Evolutionary conservation across 495 filamentous ascomycete species (phyloP).

Genomic region (Eremomyces bilateralis): DNA sequence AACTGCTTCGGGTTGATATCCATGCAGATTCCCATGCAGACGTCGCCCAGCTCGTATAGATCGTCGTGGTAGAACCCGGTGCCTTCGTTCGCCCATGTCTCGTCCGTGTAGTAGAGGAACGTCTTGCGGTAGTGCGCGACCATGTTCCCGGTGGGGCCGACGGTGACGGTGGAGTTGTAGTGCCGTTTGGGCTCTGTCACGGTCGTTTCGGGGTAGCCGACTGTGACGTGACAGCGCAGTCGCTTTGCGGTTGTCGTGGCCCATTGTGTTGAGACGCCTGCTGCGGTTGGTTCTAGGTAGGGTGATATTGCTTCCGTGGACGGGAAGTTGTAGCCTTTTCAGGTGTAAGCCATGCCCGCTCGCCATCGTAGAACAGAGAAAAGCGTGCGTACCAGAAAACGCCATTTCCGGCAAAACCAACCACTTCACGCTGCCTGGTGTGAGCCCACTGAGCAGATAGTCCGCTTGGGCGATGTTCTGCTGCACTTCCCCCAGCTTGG

Average conservation of each 20-base stretch:
- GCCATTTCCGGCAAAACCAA: slow-evolving; percentile 77
- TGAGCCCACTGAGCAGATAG: slow-evolving; percentile 33
- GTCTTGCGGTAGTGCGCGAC: slow-evolving; percentile 73
- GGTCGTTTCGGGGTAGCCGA: slow-evolving; percentile 63
- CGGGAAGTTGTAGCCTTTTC: slow-evolving; percentile 71
- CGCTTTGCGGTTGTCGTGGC: slow-evolving; percentile 49
- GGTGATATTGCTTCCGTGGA: slow-evolving; percentile 56
- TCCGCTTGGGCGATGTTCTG: slow-evolving; percentile 58
- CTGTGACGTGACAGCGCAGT: slow-evolving; percentile 57
- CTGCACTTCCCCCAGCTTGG: slow-evolving; percentile 50
- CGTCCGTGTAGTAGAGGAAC: slow-evolving; percentile 81
- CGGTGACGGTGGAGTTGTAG: slow-evolving; percentile 71
- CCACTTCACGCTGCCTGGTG: slow-evolving; percentile 31
- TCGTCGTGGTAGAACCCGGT: slow-evolving; percentile 9
- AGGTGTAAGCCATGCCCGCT: background rate
- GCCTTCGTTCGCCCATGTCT: slow-evolving; percentile 74
- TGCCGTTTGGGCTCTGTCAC: slow-evolving; percentile 9
- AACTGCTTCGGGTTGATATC: slow-evolving; percentile 68
- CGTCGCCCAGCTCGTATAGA: slow-evolving; percentile 21
- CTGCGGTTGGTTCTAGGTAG: slow-evolving; percentile 54
- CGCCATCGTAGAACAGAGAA: background rate
- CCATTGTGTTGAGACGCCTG: slow-evolving; percentile 61
- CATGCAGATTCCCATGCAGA: slow-evolving; percentile 80
- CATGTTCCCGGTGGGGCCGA: slow-evolving; percentile 48
- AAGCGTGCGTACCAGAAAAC: slow-evolving; percentile 40